Evolutionary conservation across 129 eudicot genomes (phyloP), one percentile per base, ranked within the genome.

Genomic region (Flaveria linearis): DNA sequence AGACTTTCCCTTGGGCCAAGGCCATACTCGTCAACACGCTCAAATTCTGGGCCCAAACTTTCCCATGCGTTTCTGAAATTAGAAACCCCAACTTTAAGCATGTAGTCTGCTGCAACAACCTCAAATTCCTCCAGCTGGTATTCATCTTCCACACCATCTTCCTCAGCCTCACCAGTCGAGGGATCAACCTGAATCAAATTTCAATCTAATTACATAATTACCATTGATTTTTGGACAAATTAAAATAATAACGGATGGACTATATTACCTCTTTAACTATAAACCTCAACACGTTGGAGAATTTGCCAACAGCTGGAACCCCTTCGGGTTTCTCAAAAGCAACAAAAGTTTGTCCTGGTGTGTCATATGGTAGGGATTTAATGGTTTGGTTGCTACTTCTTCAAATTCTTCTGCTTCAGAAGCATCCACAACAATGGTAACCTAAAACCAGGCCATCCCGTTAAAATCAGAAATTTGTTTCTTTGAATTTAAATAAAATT

Each of bases 41-140:
- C 98, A 63, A 77, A 78, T 46, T 93, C 97, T 0, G 88, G 81
- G 69, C 82, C 96, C 91, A 93, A 70, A 86, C 91, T 91, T 73
- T 91, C 98, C 98, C 98, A 93, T 15, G 98, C 98, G 64, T 93
- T 93, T 46, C 85, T 83, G 81, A 93, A 93, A 87, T 93, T 93
- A 56, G 97, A 93, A 28, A 93, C 97, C 7, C 96, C 98, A 10
- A 88, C 87, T 86, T 93, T 93, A 23, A 90, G 86, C 79, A 91
- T 86, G 80, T 93, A 93, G 83, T 93, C 98, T 6, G 98, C 96
- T 58, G 97, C 91, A 51, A 87, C 96, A 49, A 93, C 88, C 84
- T 93, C 98, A 39, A 86, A 85, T 76, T 91, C 98, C 78, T 93
- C 98, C 61, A 93, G 85, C 78, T 88, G 97, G 81, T 93, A 93